Evolutionary conservation across 176 grass and related monocot genomes (phyloP).

Genomic region (Phragmites australis): DNA sequence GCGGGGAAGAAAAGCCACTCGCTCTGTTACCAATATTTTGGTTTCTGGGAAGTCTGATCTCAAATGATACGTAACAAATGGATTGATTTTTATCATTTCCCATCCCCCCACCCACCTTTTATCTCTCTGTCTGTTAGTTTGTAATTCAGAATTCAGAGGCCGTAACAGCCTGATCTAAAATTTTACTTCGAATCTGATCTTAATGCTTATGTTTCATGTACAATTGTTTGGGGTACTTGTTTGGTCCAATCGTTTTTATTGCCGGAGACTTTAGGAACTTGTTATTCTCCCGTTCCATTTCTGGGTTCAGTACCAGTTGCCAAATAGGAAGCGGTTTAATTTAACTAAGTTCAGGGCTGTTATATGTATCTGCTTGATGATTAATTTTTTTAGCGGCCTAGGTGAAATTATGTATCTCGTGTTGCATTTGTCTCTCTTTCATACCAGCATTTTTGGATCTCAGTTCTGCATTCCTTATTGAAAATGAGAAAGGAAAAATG

Average conservation of each 20-base stretch:
- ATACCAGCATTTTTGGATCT: background rate
- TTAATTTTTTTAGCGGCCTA: background rate
- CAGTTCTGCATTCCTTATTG: background rate
- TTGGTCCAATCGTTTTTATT: background rate
- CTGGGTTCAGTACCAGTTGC: background rate
- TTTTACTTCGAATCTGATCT: too few relatives aligned
- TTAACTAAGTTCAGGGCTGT: background rate
- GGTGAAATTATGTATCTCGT: background rate
- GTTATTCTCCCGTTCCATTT: slow-evolving; percentile 4
- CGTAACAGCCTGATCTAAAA: too few relatives aligned
- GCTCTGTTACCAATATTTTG: background rate
- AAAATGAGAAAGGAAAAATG: background rate
- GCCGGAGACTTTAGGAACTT: slow-evolving; percentile 7
- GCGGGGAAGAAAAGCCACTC: background rate
- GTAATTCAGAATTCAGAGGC: background rate
- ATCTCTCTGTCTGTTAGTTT: background rate
- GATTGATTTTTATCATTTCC: background rate
- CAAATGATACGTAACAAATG: background rate
- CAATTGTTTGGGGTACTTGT: background rate
- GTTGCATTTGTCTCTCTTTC: background rate
- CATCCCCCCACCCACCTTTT: background rate
- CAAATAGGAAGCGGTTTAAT: background rate
- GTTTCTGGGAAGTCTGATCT: background rate
- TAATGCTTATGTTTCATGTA: background rate
- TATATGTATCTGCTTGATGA: background rate